Evolutionary conservation across 768 basidiomycete genomes (phyloP).

Genomic region (Tremella yokohamensis): DNA sequence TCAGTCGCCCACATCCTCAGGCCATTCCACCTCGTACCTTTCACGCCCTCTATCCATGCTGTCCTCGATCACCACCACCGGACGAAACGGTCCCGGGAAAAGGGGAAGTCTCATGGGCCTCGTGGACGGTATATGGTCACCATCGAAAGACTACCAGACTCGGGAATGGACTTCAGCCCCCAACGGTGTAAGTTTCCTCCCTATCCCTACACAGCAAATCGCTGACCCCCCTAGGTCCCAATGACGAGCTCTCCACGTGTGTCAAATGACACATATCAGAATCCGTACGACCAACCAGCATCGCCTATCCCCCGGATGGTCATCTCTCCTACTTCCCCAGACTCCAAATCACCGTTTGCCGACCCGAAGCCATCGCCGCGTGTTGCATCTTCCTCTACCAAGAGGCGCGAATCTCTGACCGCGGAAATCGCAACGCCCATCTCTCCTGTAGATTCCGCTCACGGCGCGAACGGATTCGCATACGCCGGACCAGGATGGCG

Average conservation of each 20-base stretch:
- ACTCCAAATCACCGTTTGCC: conserved; percentile 24
- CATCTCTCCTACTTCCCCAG: conserved; percentile 20
- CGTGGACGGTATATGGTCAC: conserved; percentile 29
- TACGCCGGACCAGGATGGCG: conserved; percentile 40
- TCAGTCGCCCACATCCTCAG: conserved; percentile 13
- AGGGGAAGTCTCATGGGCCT: conserved; percentile 33
- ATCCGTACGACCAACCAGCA: conserved; percentile 29
- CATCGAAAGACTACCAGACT: background rate
- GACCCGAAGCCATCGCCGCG: conserved; percentile 18
- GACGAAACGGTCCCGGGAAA: conserved; percentile 11
- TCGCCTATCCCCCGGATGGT: conserved; percentile 29
- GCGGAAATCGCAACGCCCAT: conserved; percentile 10
- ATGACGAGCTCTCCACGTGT: conserved; percentile 6
- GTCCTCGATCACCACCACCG: conserved; percentile 7
- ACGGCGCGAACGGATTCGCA: conserved; percentile 18
- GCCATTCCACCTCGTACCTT: conserved; percentile 17
- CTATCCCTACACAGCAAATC: background rate
- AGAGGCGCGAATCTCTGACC: conserved; percentile 14
- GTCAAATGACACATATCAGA: conserved; percentile 11
- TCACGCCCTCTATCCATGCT: conserved; percentile 25
- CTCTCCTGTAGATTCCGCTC: conserved; percentile 19
- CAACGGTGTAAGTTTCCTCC: too few relatives aligned
- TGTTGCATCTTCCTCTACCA: conserved; percentile 11
- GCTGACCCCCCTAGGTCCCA: conserved; percentile 15
- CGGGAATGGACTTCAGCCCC: too few relatives aligned